phyloP scores from a whole-genome alignment of 192 early-diverging fungal species.

The Podila horticola region DNA sequence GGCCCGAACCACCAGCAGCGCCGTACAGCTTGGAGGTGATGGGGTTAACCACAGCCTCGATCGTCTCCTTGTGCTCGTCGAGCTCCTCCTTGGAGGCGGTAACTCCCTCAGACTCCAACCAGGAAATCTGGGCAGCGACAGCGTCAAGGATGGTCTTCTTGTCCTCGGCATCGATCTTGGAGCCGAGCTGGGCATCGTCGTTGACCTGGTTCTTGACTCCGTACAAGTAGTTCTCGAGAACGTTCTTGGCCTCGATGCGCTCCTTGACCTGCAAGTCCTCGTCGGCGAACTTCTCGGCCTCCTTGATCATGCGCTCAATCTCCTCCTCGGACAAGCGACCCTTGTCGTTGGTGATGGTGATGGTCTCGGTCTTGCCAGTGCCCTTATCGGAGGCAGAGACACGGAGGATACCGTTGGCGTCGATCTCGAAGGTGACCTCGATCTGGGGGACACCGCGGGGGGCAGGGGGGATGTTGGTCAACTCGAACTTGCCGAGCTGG shows the following conservation, averaged over 20 bases:
- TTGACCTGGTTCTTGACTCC: conserved; percentile 86
- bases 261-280: conserved; percentile 89
- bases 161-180: conserved; percentile 89
- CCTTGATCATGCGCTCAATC: conserved; percentile 96
- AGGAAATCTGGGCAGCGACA: conserved; percentile 71
- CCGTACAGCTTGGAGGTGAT: conserved; percentile 93
- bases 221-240: conserved; percentile 93
- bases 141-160: conserved; percentile 89
- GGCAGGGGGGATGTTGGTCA: conserved; percentile 92
- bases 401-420: conserved; percentile 94
- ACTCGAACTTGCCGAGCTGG: conserved; percentile 96
- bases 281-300: conserved; percentile 94
- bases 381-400: conserved; percentile 96
- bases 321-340: conserved; percentile 94
- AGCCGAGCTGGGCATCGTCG: conserved; percentile 85
- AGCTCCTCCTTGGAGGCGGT: conserved; percentile 96
- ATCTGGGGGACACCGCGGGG: conserved; percentile 98
- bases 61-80: conserved; percentile 94
- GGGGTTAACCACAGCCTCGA: conserved; percentile 95
- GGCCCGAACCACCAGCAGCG: conserved; percentile 62
- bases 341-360: conserved; percentile 98
- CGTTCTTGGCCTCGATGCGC: conserved; percentile 90
- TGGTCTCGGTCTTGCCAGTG: conserved; percentile 95
- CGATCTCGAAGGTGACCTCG: conserved; percentile 96
- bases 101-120: conserved; percentile 85